Evolutionary conservation across 2,329 filamentous ascomycete genomes (phyloP), one percentile per base, ranked within the genome.

Genomic region (Xenoacremonium recifei): DNA sequence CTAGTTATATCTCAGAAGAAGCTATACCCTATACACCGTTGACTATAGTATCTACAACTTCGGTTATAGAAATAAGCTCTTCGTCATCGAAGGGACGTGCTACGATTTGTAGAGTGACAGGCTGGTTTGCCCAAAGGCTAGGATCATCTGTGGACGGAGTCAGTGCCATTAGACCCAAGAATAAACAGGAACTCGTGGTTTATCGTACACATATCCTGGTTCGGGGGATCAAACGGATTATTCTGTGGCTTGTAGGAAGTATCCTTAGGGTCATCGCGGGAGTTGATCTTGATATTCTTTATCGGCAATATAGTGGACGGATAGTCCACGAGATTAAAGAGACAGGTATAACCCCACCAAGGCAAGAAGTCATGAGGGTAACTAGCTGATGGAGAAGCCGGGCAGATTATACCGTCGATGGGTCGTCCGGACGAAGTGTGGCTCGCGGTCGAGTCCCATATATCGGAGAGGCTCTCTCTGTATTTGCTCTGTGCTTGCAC

Each of bases 121-220:
- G 25, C 10, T 39, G 45, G 10, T 31, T 35, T 2, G 10, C 7
- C 6, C 35, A 37, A 2, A 43, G 18, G 1, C 3, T 9, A 2
- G 45, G 42, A 9, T 46, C 21, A 7, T 49, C 45, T 49, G 6
- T 9, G n/a, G n/a, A n/a, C n/a, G n/a, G n/a, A n/a, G n/a, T n/a
- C n/a, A n/a, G n/a, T n/a, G n/a, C n/a, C n/a, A n/a, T n/a, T n/a
- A n/a, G n/a, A n/a, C n/a, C n/a, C n/a, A n/a, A n/a, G n/a, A n/a
- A n/a, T n/a, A n/a, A n/a, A n/a, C n/a, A n/a, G n/a, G n/a, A n/a
- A n/a, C n/a, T n/a, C n/a, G 23, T 27, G 9, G 13, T 27, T 27
- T 7, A 27, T 9, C 23, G 7, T 13, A 27, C 23, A 27, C 7
- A 27, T 27, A 7, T 27, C 23, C 23, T 13, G 13, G 13, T 27